Percentiles rank a stretch among this genome's conserved stretches.
phyloP scores from a whole-genome alignment of 371 early-diverging fungal genomes.

The Mortierella sp. region DNA sequence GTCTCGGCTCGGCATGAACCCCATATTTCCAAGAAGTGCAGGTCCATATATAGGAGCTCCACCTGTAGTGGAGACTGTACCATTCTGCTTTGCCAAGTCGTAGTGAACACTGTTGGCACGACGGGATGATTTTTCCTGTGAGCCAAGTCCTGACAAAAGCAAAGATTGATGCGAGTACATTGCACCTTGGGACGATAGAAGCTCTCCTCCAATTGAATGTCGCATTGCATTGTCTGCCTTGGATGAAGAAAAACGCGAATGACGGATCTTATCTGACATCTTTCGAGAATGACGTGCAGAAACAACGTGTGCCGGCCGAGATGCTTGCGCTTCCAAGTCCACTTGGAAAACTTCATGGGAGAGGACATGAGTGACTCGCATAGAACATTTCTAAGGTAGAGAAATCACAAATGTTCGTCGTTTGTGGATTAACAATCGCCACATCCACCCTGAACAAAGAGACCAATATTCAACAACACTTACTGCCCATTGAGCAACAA shows the following conservation, averaged over 20 bases:
- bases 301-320: conserved; percentile 10
- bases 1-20: conserved; percentile 25
- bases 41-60: conserved; percentile 29
- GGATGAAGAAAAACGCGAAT: conserved; percentile 26
- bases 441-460: no score
- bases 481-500: conserved; percentile 71
- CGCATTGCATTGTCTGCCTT: conserved; percentile 45
- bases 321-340: conserved; percentile 30
- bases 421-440: conserved; percentile 1
- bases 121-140: conserved; percentile 30
- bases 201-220: conserved; percentile 49
- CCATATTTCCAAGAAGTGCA: conserved; percentile 42
- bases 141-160: conserved; percentile 5
- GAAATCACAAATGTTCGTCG: neutral
- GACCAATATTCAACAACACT: conserved; percentile 12
- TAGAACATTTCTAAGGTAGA: conserved; percentile 29
- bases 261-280: conserved; percentile 49
- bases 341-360: conserved; percentile 43
- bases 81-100: conserved; percentile 25
- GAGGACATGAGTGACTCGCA: conserved; percentile 30
- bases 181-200: conserved; percentile 32
- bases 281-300: conserved; percentile 32
- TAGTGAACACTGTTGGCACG: conserved; percentile 50
- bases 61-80: conserved; percentile 12
- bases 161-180: conserved; percentile 29